phyloP scores from a whole-genome alignment of 371 early-diverging fungal genomes.

The Mitosporidium daphniae region DNA sequence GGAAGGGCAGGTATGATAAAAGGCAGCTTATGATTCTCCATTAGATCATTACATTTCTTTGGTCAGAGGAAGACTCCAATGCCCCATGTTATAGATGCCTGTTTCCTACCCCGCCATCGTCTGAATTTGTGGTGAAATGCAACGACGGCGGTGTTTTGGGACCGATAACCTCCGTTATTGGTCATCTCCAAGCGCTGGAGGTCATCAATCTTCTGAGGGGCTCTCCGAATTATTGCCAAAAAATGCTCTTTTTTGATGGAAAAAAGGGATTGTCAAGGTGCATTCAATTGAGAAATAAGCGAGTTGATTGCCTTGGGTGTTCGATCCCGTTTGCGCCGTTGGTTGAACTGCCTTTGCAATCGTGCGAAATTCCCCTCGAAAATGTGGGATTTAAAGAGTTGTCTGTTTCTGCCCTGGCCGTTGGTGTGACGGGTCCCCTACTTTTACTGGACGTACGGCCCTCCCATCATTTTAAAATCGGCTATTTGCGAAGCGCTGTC shows the following conservation, averaged over 20 bases:
- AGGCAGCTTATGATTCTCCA: conserved; percentile 1
- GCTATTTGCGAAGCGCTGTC: too few relatives aligned
- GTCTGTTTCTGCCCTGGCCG: too few relatives aligned
- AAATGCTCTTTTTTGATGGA: conserved; percentile 35
- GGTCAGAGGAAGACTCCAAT: conserved; percentile 1
- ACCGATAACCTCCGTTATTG: conserved; percentile 28
- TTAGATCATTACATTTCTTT: not conserved
- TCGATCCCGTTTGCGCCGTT: too few relatives aligned
- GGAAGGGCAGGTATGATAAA: conserved; percentile 61
- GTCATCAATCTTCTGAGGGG: conserved; percentile 34
- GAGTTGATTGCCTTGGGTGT: too few relatives aligned
- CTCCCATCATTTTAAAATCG: too few relatives aligned
- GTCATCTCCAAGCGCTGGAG: conserved; percentile 67
- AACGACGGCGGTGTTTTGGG: conserved; percentile 90
- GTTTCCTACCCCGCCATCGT: conserved; percentile 54
- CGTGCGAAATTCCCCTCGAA: too few relatives aligned
- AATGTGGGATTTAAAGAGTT: too few relatives aligned
- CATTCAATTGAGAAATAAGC: too few relatives aligned
- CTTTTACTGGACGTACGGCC: too few relatives aligned
- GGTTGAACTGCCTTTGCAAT: too few relatives aligned
- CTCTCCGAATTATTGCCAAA: conserved; percentile 11
- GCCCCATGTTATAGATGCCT: conserved; percentile 92
- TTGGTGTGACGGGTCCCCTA: too few relatives aligned
- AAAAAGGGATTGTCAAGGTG: too few relatives aligned
- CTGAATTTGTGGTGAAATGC: conserved; percentile 51